phyloP scores from a whole-genome alignment of 768 basidiomycete species.

The Phaffia australis region DNA sequence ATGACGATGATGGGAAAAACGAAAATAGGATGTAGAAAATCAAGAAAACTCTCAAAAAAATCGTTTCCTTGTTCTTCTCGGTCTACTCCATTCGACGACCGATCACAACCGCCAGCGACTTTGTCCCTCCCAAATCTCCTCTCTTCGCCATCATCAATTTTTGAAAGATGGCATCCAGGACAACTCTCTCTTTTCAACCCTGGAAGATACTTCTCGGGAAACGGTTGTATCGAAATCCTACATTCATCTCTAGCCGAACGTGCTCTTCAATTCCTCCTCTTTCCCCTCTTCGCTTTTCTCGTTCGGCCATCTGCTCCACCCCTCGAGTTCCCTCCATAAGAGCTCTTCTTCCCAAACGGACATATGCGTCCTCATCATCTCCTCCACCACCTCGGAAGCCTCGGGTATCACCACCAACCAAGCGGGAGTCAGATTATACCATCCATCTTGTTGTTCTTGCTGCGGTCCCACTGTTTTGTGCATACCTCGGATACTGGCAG shows the following conservation, averaged over 20 bases:
- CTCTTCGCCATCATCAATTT: neutral
- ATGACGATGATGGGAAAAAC: neutral
- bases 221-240: neutral
- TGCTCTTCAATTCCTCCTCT: neutral
- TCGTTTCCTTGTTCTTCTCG: no score
- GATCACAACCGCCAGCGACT: no score
- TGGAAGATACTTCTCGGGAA: neutral
- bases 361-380: neutral
- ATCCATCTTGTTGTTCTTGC: conserved; percentile 46
- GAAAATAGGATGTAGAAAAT: no score
- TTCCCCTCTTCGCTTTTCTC: neutral
- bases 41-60: no score
- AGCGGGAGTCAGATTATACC: conserved; percentile 11
- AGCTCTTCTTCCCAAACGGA: neutral
- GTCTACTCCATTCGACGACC: no score
- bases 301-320: neutral
- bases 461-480: conserved; percentile 79
- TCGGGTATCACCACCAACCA: conserved; percentile 16
- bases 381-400: neutral
- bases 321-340: neutral
- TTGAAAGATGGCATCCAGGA: neutral
- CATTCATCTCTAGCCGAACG: neutral
- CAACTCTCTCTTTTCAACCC: neutral
- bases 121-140: neutral
- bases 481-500: conserved; percentile 88